These are phyloP conservation scores for Rhizopogon vinicolor DNA, from an alignment of 768 basidiomycete species.

Conservation along the genomic window DNA sequence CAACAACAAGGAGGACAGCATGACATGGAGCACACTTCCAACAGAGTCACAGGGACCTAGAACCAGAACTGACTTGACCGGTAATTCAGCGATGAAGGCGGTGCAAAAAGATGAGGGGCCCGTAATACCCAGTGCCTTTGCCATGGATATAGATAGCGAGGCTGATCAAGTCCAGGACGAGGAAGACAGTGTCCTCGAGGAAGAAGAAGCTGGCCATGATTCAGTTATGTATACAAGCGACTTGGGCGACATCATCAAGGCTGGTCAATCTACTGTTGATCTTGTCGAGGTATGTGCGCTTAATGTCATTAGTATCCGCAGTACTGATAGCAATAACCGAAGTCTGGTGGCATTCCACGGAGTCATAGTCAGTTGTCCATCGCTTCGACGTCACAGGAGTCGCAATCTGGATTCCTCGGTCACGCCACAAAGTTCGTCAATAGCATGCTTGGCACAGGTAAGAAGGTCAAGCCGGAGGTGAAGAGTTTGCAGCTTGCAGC, in stretches of 20 bases:
- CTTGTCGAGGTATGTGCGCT: conserved; percentile 38
- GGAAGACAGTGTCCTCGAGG: conserved; percentile 18
- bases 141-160: conserved; percentile 10
- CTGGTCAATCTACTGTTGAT: conserved; percentile 32
- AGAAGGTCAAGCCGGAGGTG: conserved; percentile 71
- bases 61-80: conserved; percentile 8
- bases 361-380: conserved; percentile 56
- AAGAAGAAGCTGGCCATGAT: conserved; percentile 31
- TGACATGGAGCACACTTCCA: conserved; percentile 72
- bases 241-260: conserved; percentile 36
- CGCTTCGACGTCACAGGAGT: conserved; percentile 33
- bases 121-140: background rate
- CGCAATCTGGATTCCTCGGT: conserved; percentile 60
- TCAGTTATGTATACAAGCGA: conserved; percentile 26
- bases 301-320: conserved; percentile 2
- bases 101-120: background rate
- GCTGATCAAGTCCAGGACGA: conserved; percentile 12
- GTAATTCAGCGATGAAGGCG: conserved; percentile 6
- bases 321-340: conserved; percentile 5
- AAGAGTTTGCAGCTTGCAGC: conserved; percentile 83
- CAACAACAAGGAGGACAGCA: conserved; percentile 54
- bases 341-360: conserved; percentile 22
- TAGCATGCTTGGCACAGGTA: conserved; percentile 61
- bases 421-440: conserved; percentile 68
- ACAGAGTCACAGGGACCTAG: conserved; percentile 47